Conservation (phyloP, 305 asterid genomes). For the Fraxinus dipetala region DNA sequence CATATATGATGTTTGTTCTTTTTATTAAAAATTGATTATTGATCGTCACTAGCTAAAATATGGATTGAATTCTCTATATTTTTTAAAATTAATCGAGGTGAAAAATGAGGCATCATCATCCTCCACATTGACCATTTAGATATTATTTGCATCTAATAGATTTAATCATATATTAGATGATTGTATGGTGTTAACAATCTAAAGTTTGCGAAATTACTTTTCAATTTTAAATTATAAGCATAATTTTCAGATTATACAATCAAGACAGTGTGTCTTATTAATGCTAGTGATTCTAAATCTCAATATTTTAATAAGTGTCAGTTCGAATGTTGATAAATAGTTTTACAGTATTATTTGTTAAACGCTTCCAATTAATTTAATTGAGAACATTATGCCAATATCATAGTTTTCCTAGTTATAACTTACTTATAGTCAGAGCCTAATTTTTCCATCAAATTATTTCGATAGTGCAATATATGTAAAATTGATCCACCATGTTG, state of each 20-base stretch:
- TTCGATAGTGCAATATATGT: too few relatives aligned
- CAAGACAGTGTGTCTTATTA: neutral
- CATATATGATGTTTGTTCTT: neutral
- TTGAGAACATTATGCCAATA: too few relatives aligned
- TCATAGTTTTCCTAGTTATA: too few relatives aligned
- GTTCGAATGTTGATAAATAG: too few relatives aligned
- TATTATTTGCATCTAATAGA: neutral
- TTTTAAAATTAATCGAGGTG: neutral
- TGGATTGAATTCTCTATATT: neutral
- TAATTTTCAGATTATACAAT: neutral
- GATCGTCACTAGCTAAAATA: neutral
- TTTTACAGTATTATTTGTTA: neutral
- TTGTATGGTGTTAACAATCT: neutral
- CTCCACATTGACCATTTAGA: neutral
- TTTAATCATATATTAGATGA: neutral
- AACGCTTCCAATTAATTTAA: too few relatives aligned
- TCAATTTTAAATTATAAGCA: neutral
- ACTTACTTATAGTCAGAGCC: too few relatives aligned
- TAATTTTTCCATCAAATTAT: too few relatives aligned
- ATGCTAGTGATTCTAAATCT: neutral
- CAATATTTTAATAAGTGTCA: neutral
- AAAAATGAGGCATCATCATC: neutral
- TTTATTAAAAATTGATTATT: too few relatives aligned
- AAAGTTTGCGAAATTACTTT: neutral
- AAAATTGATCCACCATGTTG: too few relatives aligned